These are phyloP conservation scores for Phytophthora macrochlamydospora DNA, from an alignment of 352 stramenopile genomes.

Conservation along the genomic window DNA sequence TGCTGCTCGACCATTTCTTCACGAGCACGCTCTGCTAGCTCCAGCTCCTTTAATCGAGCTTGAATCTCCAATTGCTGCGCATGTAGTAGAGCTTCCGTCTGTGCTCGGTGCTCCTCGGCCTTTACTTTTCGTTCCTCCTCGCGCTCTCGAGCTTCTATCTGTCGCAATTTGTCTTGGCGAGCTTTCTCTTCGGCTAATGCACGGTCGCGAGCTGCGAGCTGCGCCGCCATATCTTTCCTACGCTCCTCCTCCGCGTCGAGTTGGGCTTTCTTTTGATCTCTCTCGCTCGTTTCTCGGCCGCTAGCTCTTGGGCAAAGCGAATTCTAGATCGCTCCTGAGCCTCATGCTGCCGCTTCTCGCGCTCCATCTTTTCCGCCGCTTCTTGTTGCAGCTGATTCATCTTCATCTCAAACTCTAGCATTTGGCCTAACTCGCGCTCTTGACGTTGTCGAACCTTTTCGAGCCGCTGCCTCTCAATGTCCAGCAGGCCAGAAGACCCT, in stretches of 20 bases:
- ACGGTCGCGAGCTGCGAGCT: slow-evolving; percentile 76
- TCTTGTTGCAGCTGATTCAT: slow-evolving; percentile 87
- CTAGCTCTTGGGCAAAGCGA: slow-evolving; percentile 67
- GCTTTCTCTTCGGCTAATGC: slow-evolving; percentile 79
- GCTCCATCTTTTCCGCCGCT: slow-evolving; percentile 68
- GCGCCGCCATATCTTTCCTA: slow-evolving; percentile 59
- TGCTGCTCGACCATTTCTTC: slow-evolving; percentile 82
- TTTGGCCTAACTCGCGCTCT: slow-evolving; percentile 88
- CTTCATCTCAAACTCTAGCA: slow-evolving; percentile 93
- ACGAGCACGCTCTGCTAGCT: slow-evolving; percentile 64
- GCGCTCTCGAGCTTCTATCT: slow-evolving; percentile 66
- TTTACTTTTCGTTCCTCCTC: slow-evolving; percentile 81
- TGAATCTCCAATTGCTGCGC: slow-evolving; percentile 76
- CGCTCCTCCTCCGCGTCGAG: slow-evolving; percentile 85
- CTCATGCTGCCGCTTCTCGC: slow-evolving; percentile 67
- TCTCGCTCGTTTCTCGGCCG: slow-evolving; percentile 72
- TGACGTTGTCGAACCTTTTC: slow-evolving; percentile 80
- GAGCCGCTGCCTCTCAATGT: slow-evolving; percentile 72
- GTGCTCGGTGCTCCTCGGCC: slow-evolving; percentile 67
- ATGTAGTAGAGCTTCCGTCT: slow-evolving; percentile 58
- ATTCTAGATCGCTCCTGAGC: slow-evolving; percentile 70
- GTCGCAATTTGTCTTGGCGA: slow-evolving; percentile 69
- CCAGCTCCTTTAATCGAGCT: slow-evolving; percentile 58
- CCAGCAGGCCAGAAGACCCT: slow-evolving; percentile 47
- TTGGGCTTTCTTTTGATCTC: slow-evolving; percentile 88